Evolutionary conservation across 176 grass and related monocot genomes (phyloP), one percentile per base, ranked within the genome.

Genomic region (Tuctoria greenei): DNA sequence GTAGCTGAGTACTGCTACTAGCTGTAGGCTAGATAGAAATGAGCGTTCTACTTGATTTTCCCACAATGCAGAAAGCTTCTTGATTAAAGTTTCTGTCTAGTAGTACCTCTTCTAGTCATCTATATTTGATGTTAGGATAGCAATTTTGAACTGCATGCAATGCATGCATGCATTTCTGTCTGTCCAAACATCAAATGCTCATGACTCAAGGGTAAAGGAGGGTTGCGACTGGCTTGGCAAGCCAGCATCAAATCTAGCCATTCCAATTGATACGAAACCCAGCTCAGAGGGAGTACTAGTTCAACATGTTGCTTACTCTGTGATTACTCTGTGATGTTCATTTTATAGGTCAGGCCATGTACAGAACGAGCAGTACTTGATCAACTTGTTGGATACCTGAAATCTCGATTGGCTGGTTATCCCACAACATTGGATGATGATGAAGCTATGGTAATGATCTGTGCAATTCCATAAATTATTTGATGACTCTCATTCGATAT

Each of bases 321-420:
- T 25, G 4, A 66, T 47, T 80, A 55, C 64, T 51, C 26, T 69
- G 10, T 25, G 4, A 66, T 51, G 56, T 26, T 35, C 67, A 3
- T 83, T 74, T 8, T 82, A 9, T 82, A 99, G 95, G 80, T 92
- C 59, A 99, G 87, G 74, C 79, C 95, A 58, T 99, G 95, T 74
- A 86, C 90, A 82, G 95, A 99, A 61, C 81, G 89, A 82, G 95
- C 95, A 39, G 95, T 99, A 67, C 76, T 99, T 59, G 95, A 99
- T 81, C 95, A 99, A 88, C 91, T 99, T 77, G 83, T 88, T 83
- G 71, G 42, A 56, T 95, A 95, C 82, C 87, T 99, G 62, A 77
- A 92, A 81, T 89, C 85, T 81, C 87, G 91, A 27, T 95, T 99
- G 91, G 76, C 82, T 78, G 79, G 72, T 81, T 99, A 99, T 76